phyloP scores from a whole-genome alignment of 2,329 filamentous ascomycete genomes.

The Ascochyta pisi region DNA sequence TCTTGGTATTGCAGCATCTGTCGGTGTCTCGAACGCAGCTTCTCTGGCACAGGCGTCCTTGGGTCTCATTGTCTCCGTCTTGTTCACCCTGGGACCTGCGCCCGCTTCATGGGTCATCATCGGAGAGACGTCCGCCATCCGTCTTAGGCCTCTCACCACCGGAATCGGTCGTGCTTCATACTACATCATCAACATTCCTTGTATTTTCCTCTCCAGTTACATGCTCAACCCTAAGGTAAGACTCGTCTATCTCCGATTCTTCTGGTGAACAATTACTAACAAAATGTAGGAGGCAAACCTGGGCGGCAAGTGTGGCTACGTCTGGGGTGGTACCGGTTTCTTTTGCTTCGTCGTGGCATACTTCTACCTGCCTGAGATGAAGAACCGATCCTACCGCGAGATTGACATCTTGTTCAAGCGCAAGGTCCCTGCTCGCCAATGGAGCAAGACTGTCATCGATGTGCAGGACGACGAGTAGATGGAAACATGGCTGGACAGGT shows the following conservation, averaged over 20 bases:
- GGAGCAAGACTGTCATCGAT: conserved; percentile 63
- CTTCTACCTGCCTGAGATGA: conserved; percentile 62
- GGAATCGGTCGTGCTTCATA: conserved; percentile 69
- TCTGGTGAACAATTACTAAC: conserved; percentile 63
- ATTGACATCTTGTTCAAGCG: conserved; percentile 58
- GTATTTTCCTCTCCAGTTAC: conserved; percentile 67
- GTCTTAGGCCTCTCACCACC: conserved; percentile 69
- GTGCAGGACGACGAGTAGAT: conserved; percentile 67
- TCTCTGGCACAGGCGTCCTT: conserved; percentile 66
- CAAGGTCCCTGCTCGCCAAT: conserved; percentile 61
- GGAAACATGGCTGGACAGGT: too few species aligned
- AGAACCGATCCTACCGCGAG: conserved; percentile 57
- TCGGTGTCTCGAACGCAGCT: conserved; percentile 51
- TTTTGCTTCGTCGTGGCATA: conserved; percentile 61
- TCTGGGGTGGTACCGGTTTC: conserved; percentile 56
- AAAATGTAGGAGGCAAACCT: conserved; percentile 64
- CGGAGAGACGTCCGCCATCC: conserved; percentile 69
- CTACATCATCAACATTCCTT: conserved; percentile 70
- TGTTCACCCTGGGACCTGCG: conserved; percentile 68
- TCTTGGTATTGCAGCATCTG: conserved; percentile 66
- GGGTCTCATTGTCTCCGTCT: conserved; percentile 69
- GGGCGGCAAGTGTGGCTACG: conserved; percentile 44
- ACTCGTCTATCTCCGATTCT: conserved; percentile 47
- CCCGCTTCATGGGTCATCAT: conserved; percentile 73
- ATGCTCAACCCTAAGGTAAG: conserved; percentile 63